These are phyloP conservation scores for Cercospora beticola DNA, from an alignment of 2,329 filamentous ascomycete species.

Conservation along the genomic window DNA sequence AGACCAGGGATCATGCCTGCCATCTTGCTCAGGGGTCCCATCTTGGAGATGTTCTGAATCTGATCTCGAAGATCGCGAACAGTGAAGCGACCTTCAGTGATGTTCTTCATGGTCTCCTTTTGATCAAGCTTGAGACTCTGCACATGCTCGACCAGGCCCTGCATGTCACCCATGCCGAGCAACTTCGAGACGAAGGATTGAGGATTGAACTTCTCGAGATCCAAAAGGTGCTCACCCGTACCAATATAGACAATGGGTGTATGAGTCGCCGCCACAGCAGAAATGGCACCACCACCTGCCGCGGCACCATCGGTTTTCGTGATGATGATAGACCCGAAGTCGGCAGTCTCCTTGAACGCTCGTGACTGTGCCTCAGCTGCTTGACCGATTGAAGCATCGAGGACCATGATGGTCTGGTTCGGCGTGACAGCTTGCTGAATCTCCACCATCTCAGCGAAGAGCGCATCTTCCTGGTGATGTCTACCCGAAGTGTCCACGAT, in stretches of 20 bases:
- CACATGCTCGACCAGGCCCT: slow-evolving; percentile 91
- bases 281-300: slow-evolving; percentile 93
- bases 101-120: slow-evolving; percentile 99
- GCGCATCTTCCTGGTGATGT: slow-evolving; percentile 88
- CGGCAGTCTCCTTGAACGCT: slow-evolving; percentile 94
- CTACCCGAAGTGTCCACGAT: slow-evolving; percentile 97
- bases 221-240: slow-evolving; percentile 95
- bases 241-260: slow-evolving; percentile 98
- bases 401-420: slow-evolving; percentile 97
- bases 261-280: slow-evolving; percentile 90
- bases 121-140: slow-evolving; percentile 94
- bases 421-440: slow-evolving; percentile 88
- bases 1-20: slow-evolving; percentile 98
- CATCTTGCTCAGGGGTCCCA: slow-evolving; percentile 96
- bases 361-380: slow-evolving; percentile 91
- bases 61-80: slow-evolving; percentile 93
- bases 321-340: slow-evolving; percentile 98
- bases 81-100: slow-evolving; percentile 94
- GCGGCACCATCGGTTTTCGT: slow-evolving; percentile 98
- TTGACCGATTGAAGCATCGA: slow-evolving; percentile 95
- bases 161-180: slow-evolving; percentile 95
- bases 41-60: slow-evolving; percentile 98
- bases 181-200: slow-evolving; percentile 92
- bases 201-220: slow-evolving; percentile 88
- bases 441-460: slow-evolving; percentile 97